These are phyloP conservation scores for Didymella keratinophila DNA, from an alignment of 2,329 filamentous ascomycete genomes.

Conservation along the genomic window DNA sequence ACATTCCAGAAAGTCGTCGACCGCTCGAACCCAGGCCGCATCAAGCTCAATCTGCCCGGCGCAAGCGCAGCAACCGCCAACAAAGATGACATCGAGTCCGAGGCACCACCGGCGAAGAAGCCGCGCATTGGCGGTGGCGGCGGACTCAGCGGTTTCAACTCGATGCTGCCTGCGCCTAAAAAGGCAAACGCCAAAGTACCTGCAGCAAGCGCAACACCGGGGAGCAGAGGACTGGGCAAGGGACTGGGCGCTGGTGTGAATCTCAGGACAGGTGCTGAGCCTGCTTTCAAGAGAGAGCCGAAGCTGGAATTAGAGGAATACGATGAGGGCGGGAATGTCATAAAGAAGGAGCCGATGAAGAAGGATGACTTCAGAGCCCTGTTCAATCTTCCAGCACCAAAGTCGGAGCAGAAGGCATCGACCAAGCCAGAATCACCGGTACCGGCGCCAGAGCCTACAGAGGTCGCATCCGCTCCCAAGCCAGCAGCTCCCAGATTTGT, in stretches of 20 bases:
- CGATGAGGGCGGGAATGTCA: conserved; percentile 47
- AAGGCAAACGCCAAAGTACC: conserved; percentile 47
- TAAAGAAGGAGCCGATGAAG: conserved; percentile 39
- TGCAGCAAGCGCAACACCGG: conserved; percentile 36
- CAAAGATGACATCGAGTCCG: conserved; percentile 53
- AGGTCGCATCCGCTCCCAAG: conserved; percentile 66
- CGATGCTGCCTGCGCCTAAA: conserved; percentile 86
- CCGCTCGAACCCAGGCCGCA: conserved; percentile 81
- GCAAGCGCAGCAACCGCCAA: conserved; percentile 53
- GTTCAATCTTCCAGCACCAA: conserved; percentile 46
- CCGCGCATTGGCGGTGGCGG: conserved; percentile 68
- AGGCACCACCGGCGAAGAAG: conserved; percentile 71
- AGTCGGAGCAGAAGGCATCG: conserved; percentile 45
- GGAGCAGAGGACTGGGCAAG: conserved; percentile 46
- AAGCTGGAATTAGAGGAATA: conserved; percentile 47
- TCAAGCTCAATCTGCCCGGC: conserved; percentile 78
- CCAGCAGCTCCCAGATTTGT: conserved; percentile 84
- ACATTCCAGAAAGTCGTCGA: conserved; percentile 84
- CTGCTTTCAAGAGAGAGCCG: conserved; percentile 76
- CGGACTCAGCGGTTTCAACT: conserved; percentile 82
- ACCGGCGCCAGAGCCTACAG: conserved; percentile 58
- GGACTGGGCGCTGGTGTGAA: conserved; percentile 67
- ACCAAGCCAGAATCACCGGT: conserved; percentile 2
- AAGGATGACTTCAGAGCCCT: conserved; percentile 44
- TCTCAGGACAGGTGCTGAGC: conserved; percentile 82